Evolutionary conservation across 371 early-diverging fungal genomes (phyloP).

Genomic region (Mortierella sp.): DNA sequence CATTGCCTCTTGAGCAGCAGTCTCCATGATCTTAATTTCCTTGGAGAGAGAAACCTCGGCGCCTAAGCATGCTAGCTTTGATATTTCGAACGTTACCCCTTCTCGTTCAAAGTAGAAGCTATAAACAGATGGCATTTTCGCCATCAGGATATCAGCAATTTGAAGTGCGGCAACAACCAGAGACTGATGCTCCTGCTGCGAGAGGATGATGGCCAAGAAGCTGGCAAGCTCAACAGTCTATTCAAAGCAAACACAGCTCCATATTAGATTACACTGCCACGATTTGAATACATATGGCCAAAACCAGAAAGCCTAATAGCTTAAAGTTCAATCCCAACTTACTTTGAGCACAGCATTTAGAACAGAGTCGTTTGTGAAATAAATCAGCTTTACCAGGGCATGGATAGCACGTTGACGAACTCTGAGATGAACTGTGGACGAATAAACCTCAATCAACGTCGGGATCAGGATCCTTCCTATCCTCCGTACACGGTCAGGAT

Average conservation of each 20-base stretch:
- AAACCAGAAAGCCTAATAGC: too few relatives aligned
- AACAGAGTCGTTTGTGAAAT: conserved; percentile 58
- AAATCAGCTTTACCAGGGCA: conserved; percentile 66
- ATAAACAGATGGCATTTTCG: conserved; percentile 68
- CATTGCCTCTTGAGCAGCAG: not conserved
- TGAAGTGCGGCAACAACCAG: conserved; percentile 70
- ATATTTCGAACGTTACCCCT: conserved; percentile 74
- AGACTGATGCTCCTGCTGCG: conserved; percentile 69
- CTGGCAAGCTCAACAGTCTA: conserved; percentile 65
- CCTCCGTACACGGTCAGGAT: conserved; percentile 57
- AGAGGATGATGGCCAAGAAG: conserved; percentile 72
- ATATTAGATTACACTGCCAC: not conserved
- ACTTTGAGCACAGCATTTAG: conserved; percentile 59
- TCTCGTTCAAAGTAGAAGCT: conserved; percentile 70
- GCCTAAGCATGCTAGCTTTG: conserved; percentile 56
- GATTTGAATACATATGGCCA: not conserved
- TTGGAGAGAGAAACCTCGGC: conserved; percentile 29
- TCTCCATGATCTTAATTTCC: not conserved
- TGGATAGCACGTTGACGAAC: conserved; percentile 70
- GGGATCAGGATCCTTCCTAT: conserved; percentile 66
- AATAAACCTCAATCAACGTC: conserved; percentile 67
- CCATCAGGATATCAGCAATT: conserved; percentile 65
- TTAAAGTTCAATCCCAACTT: not conserved
- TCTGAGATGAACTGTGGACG: conserved; percentile 67
- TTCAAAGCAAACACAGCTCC: not conserved